Evolutionary conservation across 1,139 yeast species (phyloP), one percentile per base, ranked within the genome.

Genomic region (Taphrina sp.): DNA sequence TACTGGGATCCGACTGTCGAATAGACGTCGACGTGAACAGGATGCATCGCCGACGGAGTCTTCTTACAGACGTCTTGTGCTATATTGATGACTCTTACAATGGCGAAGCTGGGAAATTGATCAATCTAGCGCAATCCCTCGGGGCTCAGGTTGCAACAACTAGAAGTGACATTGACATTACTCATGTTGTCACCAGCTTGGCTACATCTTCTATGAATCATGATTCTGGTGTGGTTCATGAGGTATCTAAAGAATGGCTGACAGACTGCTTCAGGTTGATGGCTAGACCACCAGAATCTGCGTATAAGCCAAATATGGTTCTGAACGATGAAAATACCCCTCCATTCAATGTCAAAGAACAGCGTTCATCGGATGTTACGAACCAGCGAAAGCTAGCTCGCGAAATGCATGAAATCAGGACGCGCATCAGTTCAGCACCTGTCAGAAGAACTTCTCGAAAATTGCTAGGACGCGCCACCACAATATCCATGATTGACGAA

Each of bases 361-460:
- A 7, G 31, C 31, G 31, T 7, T 26, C 31, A 12, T 7, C 7
- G 12, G 31, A 26, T 26, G 10, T 12, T 26, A 7, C 8, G 29
- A 19, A 5, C 14, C 23, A 8, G 7, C 36, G 14, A 12, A 43
- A 33, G 28, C 16, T 43, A 10, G 28, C 47, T 4, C 29, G 19
- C n/a, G 47, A 43, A 14, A 31, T 43, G 47, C n/a, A 43, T 12
- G 47, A 43, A 22, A 31, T 43, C 17, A 43, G 47, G 29, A 29
- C 29, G 10, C 38, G 47, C 5, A 29, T 43, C 37, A 43, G 31
- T 19, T 24, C 47, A 31, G 47, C 34, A 12, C 38, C 47, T 5
- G 28, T 20, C 3, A 36, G 47, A n/a, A 29, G 47, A 31, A 31
- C 38, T 8, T 43, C 47, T 12, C 47, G 47, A 19, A 43, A 31